Base-by-base conservation (phyloP, 2,329 filamentous ascomycete genomes). In the Cladosporium sphaerospermum region DNA sequence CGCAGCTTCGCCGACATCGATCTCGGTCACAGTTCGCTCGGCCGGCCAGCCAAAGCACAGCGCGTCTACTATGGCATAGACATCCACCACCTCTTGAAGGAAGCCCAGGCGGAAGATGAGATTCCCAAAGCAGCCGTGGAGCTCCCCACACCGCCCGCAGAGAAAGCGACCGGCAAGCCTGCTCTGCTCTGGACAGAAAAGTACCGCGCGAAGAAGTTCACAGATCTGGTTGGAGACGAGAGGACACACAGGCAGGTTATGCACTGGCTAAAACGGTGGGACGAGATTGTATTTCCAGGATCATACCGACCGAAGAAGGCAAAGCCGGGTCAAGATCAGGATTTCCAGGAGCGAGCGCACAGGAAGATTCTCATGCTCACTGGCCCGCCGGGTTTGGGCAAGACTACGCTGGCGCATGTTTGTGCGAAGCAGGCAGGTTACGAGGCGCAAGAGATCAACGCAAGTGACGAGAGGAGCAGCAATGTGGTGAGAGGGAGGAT, bases 401-500 rank as follows among this genome's bases (percentile, higher is more conserved):
- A 99, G 74, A 99, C 93, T 0, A 99, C 93, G 0, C 71, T 99
- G 45, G 93, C 93, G 1, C 93, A 99, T 70, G 93, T 99, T 0
- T 97, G 93, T 67, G 95, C 95, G 0, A 85, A 79, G 61, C 93
- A 99, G 71, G 93, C 93, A 4, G 93, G 93, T 0, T 99, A 99
- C 63, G 93, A 97, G 64, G 88, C 95, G 1, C 81, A 97, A 66
- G 93, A 99, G 68, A 95, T 99, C 71, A 99, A 99, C 63, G 93
- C 95, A 8, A 97, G 92, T 62, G 93, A 99, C 65, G 95, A 99
- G 66, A 81, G 93, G 62, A 96, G 89, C 65, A 80, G 81, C 31
- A 84, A 92, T 64, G 89, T 99, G 1, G 93, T 99, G 34, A 93
- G 88, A 66, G 89, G 89, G 6, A 81, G 90, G 13, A 96, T 99